A percentile compares a stretch with the other conserved stretches of the same genome.
phyloP scores from a whole-genome alignment of 2,329 filamentous ascomycete genomes.

The Geosmithia putterillii region DNA sequence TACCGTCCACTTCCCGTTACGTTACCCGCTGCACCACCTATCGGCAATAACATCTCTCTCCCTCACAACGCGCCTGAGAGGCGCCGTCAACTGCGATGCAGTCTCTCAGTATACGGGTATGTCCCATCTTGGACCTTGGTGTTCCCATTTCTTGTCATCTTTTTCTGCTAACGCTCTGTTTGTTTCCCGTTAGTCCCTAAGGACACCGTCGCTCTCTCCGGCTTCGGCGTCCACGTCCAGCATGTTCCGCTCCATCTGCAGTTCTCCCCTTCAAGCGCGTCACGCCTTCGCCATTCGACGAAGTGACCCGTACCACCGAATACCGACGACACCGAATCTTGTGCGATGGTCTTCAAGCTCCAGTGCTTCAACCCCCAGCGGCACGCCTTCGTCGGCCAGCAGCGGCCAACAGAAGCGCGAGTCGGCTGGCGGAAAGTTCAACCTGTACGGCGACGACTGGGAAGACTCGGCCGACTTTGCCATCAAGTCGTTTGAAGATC shows the following conservation, averaged over 20 bases:
- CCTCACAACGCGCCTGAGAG: neutral
- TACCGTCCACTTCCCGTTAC: neutral
- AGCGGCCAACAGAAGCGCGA: constrained; percentile 8
- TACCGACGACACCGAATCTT: neutral
- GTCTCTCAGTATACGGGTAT: neutral
- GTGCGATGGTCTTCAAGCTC: constrained; percentile 2
- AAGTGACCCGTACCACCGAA: neutral
- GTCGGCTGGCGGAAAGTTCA: constrained; percentile 17
- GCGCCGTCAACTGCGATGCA: neutral
- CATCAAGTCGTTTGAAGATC: constrained; percentile 30
- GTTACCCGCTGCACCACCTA: neutral
- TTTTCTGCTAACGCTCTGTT: neutral
- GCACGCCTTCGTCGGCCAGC: neutral
- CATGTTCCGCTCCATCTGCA: neutral
- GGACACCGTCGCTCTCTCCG: neutral
- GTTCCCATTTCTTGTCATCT: too few relatives aligned
- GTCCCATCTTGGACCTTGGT: neutral
- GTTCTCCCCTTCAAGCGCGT: neutral
- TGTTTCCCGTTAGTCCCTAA: neutral
- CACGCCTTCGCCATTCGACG: neutral
- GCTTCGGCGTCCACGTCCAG: neutral
- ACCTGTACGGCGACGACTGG: constrained; percentile 27
- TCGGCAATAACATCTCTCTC: neutral
- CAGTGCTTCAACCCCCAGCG: neutral
- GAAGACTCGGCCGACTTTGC: constrained; percentile 27